Base-by-base conservation (phyloP, 352 stramenopile species). In the Phytophthora lateralis region DNA sequence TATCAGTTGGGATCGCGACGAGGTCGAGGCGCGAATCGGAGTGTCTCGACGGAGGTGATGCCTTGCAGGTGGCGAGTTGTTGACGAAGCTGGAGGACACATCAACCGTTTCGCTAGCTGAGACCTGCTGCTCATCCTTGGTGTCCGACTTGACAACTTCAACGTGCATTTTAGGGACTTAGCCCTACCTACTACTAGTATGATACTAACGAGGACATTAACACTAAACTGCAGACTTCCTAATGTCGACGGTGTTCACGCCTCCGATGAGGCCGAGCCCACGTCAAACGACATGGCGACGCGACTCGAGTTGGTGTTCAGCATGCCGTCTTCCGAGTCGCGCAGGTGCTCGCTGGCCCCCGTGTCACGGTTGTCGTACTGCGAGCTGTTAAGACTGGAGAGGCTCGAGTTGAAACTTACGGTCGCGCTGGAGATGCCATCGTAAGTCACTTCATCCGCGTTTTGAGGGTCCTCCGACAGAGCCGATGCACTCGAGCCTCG, bases 341-440 rank as follows among this genome's bases (percentile, higher is more conserved):
- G 45, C 52, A 78, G 54, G 48, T 74, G 39, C 35, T 82, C 73
- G 44, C 67, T 79, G 4, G 66, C 73, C 15, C 62, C 69, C 2
- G 69, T 81, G 43, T 78, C 59, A 32, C 73, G 67, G 44, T 63
- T 27, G 12, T 46, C 56, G 32, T 72, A 74, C 53, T 63, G n/a
- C 2, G 56, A 38, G 10, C 50, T 64, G n/a, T 76, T 37, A 15
- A 62, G 29, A 15, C 61, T 75, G 18, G 66, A 71, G 17, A 66
- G 42, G 34, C 57, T 73, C 26, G 69, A 78, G 35, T 45, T 42
- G 26, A 76, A 60, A 41, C 71, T 76, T 46, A 60, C 46, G 45
- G 52, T 69, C 29, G 55, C 56, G 50, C 57, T 66, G 37, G 49
- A 60, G 3, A 21, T 6, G 15, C 37, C 35, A 6, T 62, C 53